Evolutionary conservation across 169 alveolate species (phyloP).

Genomic region (Amoebophrya sp.): DNA sequence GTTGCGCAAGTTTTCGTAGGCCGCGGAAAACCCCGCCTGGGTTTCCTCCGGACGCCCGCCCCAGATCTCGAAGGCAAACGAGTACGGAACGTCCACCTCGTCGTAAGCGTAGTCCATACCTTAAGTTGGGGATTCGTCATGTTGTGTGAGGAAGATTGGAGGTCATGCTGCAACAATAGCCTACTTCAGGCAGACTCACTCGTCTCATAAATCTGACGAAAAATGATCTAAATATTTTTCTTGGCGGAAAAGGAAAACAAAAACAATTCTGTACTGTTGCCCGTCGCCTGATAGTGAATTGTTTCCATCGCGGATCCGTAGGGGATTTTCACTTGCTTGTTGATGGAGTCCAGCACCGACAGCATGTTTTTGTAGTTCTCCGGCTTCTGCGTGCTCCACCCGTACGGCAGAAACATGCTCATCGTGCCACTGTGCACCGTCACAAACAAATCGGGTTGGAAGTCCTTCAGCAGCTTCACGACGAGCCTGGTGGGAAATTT

Average conservation of each 20-base stretch:
- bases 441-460: neutral
- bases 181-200: too few relatives aligned
- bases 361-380: neutral
- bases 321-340: neutral
- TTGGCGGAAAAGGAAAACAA: too few relatives aligned
- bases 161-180: too few relatives aligned
- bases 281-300: neutral
- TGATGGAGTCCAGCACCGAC: neutral
- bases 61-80: neutral
- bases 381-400: neutral
- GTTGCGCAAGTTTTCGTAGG: neutral
- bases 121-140: too few relatives aligned
- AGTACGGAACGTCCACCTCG: neutral
- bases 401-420: neutral
- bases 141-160: too few relatives aligned
- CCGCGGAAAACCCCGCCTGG: neutral
- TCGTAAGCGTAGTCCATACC: neutral
- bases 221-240: too few relatives aligned
- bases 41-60: neutral
- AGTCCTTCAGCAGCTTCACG: neutral
- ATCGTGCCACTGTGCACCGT: neutral
- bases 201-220: too few relatives aligned
- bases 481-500: neutral
- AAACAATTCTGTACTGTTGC: too few relatives aligned
- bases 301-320: conserved; percentile 1